phyloP scores from a whole-genome alignment of 1,284 basidiomycete genomes.

The Apiotrichum siamense region DNA sequence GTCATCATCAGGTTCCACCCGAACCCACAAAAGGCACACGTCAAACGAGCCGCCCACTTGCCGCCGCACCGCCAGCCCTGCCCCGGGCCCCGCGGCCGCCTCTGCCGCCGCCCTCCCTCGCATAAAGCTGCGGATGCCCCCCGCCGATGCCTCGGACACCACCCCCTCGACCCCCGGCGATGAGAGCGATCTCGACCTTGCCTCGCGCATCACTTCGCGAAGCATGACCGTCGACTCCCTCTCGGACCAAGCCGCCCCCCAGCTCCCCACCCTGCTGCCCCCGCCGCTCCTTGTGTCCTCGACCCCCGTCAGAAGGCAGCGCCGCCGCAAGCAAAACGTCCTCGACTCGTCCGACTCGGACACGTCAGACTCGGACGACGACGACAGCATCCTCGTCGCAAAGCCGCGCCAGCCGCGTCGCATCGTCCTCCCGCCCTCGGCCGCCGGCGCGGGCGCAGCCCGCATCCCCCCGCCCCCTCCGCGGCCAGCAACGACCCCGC shows the following conservation, averaged over 20 bases:
- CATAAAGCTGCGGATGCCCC: constrained; percentile 13
- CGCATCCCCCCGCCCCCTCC: constrained; percentile 11
- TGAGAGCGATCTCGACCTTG: constrained; percentile 8
- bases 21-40: constrained; percentile 2
- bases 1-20: background rate
- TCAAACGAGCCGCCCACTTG: constrained; percentile 5
- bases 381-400: constrained; percentile 8
- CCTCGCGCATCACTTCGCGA: constrained; percentile 10
- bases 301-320: background rate
- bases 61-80: background rate
- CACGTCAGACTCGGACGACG: constrained; percentile 36
- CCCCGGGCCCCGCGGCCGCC: background rate
- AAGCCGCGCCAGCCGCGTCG: constrained; percentile 14
- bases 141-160: background rate
- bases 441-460: background rate
- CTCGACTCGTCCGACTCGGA: constrained; percentile 39
- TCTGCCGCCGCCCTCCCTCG: constrained; percentile 3
- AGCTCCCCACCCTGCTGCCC: background rate
- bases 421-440: constrained; percentile 12
- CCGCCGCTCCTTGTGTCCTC: background rate
- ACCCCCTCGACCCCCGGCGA: constrained; percentile 3
- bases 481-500: constrained; percentile 18
- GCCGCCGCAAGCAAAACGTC: constrained; percentile 4
- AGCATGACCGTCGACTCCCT: constrained; percentile 9
- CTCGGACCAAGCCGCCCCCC: background rate